phyloP scores from a whole-genome alignment of 306 rosid species.

The Dalbergia oliveri region DNA sequence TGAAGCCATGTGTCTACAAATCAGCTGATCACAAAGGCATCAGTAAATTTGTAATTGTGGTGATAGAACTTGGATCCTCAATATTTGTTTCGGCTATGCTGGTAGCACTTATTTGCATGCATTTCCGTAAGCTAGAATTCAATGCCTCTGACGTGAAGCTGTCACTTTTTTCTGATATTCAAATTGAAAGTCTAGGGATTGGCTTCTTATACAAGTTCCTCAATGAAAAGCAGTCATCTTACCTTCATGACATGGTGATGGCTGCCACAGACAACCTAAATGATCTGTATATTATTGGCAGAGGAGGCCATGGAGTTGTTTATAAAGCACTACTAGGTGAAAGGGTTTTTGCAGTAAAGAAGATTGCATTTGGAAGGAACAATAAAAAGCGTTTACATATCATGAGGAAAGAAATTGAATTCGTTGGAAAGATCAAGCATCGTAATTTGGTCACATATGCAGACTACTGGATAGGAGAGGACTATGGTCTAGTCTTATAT shows the following conservation, averaged over 20 bases:
- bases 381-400: slow-evolving; percentile 52
- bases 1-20: slow-evolving; percentile 58
- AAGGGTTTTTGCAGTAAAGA: slow-evolving; percentile 73
- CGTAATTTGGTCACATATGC: slow-evolving; percentile 75
- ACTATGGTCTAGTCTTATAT: slow-evolving; percentile 70
- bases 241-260: slow-evolving; percentile 63
- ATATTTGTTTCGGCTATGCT: slow-evolving; percentile 49
- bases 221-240: slow-evolving; percentile 50
- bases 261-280: slow-evolving; percentile 71
- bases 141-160: too few species aligned
- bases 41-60: slow-evolving; percentile 50
- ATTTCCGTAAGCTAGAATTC: neutral
- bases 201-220: slow-evolving; percentile 38
- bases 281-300: slow-evolving; percentile 71
- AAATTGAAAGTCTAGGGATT: too few species aligned
- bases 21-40: slow-evolving; percentile 46
- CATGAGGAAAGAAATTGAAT: slow-evolving; percentile 74
- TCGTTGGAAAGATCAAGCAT: slow-evolving; percentile 72
- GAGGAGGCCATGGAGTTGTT: slow-evolving; percentile 90
- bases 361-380: slow-evolving; percentile 54
- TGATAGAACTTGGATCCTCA: slow-evolving; percentile 70
- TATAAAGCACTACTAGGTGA: slow-evolving; percentile 66
- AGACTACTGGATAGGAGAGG: slow-evolving; percentile 69
- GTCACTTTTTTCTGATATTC: too few species aligned
- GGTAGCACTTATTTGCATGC: slow-evolving; percentile 50